Evolutionary conservation across 2,329 filamentous ascomycete genomes (phyloP).

Genomic region (Daldinia sp.): DNA sequence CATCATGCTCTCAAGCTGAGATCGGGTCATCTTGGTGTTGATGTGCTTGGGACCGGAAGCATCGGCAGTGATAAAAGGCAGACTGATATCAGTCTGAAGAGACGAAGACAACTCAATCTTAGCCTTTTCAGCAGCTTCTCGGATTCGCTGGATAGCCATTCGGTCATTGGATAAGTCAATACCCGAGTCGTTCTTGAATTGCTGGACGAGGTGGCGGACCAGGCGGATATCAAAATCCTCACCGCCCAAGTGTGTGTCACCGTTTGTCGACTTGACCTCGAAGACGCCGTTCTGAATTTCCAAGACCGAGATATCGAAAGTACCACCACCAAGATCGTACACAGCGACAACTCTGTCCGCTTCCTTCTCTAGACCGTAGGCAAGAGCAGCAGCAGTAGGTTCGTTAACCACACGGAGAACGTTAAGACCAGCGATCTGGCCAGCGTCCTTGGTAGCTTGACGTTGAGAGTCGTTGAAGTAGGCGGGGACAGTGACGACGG

Average conservation of each 20-base stretch:
- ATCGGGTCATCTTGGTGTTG: slow-evolving; percentile 90
- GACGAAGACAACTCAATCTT: slow-evolving; percentile 99
- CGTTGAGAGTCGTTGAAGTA: slow-evolving; percentile 99
- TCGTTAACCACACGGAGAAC: slow-evolving; percentile 98
- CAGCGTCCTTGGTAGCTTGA: slow-evolving; percentile 97
- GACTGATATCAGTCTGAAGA: slow-evolving; percentile 95
- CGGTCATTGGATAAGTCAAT: slow-evolving; percentile 91
- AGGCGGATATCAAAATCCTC: slow-evolving; percentile 97
- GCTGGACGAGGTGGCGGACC: slow-evolving; percentile 89
- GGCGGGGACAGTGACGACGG: slow-evolving; percentile 93
- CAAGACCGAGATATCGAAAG: slow-evolving; percentile 97
- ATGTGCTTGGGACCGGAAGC: slow-evolving; percentile 97
- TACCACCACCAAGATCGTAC: slow-evolving; percentile 98
- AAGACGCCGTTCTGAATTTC: slow-evolving; percentile 98
- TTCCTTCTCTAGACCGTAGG: slow-evolving; percentile 96
- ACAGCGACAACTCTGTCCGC: slow-evolving; percentile 89
- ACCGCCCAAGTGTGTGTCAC: slow-evolving; percentile 97
- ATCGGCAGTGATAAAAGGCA: slow-evolving; percentile 98
- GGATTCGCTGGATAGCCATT: slow-evolving; percentile 99
- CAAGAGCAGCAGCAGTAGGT: slow-evolving; percentile 93
- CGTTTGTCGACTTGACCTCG: slow-evolving; percentile 99
- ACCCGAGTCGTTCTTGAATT: slow-evolving; percentile 96
- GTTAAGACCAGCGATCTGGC: slow-evolving; percentile 94
- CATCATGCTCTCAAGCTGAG: slow-evolving; percentile 92
- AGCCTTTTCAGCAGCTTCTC: slow-evolving; percentile 97